Evolutionary conservation across 2,329 filamentous ascomycete species (phyloP).

Genomic region (Neonectria magnoliae): DNA sequence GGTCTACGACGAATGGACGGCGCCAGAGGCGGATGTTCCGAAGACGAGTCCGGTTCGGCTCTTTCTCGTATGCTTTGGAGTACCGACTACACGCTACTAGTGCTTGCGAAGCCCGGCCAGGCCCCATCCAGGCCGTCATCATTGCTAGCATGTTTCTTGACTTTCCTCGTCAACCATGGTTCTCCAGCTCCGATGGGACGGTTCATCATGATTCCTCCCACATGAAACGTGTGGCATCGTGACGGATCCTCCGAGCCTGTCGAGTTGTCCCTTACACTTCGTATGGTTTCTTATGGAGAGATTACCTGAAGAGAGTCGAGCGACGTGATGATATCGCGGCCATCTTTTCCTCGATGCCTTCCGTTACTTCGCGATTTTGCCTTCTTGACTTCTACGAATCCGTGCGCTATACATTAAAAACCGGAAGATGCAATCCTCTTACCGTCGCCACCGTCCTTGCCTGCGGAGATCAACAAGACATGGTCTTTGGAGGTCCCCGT

Average conservation of each 20-base stretch:
- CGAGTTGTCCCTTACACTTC: constrained; percentile 1
- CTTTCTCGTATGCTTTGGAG: background rate
- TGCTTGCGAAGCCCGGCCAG: constrained; percentile 1
- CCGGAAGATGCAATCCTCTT: background rate
- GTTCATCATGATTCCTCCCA: constrained; percentile 34
- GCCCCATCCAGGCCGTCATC: constrained; percentile 11
- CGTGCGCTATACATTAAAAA: background rate
- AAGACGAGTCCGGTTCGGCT: constrained; percentile 14
- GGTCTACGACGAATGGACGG: constrained; percentile 11
- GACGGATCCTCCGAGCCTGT: constrained; percentile 20
- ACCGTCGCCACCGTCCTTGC: constrained; percentile 15
- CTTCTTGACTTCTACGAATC: background rate
- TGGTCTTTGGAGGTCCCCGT: background rate
- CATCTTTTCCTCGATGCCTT: background rate
- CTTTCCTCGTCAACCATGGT: constrained; percentile 15
- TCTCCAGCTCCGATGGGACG: constrained; percentile 34
- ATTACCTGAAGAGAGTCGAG: background rate
- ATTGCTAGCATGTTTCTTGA: constrained; percentile 3
- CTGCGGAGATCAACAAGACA: constrained; percentile 14
- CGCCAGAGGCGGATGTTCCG: constrained; percentile 8
- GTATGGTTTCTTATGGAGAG: background rate
- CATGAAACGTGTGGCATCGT: constrained; percentile 39
- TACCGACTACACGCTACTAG: constrained; percentile 1
- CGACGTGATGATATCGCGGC: background rate
- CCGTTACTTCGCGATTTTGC: constrained; percentile 1